Conservation (phyloP, 148 eudicot species). For the Chenopodium quinoa region DNA sequence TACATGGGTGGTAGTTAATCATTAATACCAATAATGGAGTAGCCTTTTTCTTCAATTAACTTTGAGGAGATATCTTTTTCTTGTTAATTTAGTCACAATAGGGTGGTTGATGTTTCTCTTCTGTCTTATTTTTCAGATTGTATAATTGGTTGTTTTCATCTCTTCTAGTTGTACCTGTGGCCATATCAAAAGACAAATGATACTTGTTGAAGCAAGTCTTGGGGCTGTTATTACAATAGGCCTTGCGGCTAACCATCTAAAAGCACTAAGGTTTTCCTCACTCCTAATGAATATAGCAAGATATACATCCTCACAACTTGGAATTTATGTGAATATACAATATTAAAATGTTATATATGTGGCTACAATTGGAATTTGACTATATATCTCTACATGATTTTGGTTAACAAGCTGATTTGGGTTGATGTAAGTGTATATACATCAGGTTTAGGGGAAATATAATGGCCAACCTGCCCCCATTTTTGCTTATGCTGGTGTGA, state of each 20-base stretch:
- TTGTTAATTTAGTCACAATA: too few relatives aligned
- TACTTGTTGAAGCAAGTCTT: slow-evolving; percentile 89
- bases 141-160: too few relatives aligned
- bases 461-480: slow-evolving; percentile 62
- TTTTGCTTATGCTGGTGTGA: slow-evolving; percentile 86
- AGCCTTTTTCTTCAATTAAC: too few relatives aligned
- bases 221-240: slow-evolving; percentile 91
- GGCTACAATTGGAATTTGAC: background rate
- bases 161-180: too few relatives aligned
- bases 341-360: background rate
- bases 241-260: slow-evolving; percentile 69
- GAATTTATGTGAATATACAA: background rate
- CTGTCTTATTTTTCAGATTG: too few relatives aligned
- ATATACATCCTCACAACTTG: background rate
- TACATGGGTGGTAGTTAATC: too few relatives aligned
- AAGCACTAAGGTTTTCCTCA: slow-evolving; percentile 62
- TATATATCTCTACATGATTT: slow-evolving; percentile 14
- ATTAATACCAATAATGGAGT: too few relatives aligned
- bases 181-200: slow-evolving; percentile 67
- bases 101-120: too few relatives aligned
- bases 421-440: slow-evolving; percentile 93
- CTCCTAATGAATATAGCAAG: background rate
- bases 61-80: too few relatives aligned
- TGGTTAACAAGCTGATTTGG: slow-evolving; percentile 83
- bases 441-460: slow-evolving; percentile 57